phyloP scores from a whole-genome alignment of 176 grass and related monocot species.

The Typha latifolia region DNA sequence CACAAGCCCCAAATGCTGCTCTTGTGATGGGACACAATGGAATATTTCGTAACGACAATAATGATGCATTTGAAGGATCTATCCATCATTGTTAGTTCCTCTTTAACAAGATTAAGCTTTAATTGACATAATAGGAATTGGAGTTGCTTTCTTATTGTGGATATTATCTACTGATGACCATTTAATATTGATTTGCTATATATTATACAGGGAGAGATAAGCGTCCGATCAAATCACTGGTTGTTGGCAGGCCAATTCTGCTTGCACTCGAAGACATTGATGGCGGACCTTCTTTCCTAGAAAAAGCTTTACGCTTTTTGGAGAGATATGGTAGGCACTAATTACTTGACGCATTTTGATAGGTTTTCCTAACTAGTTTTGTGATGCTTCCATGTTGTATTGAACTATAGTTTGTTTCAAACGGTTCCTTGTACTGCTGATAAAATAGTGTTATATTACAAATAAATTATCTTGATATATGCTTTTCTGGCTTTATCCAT shows the following conservation, averaged over 20 bases:
- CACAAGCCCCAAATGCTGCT: conserved; percentile 95
- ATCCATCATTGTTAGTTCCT: conserved; percentile 24
- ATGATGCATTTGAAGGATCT: conserved; percentile 85
- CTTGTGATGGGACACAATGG: conserved; percentile 99
- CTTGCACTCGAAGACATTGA: conserved; percentile 99
- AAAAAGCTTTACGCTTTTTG: conserved; percentile 93
- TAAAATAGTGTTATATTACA: not conserved
- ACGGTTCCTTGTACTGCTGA: not conserved
- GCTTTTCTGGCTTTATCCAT: too few species aligned
- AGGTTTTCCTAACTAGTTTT: not conserved
- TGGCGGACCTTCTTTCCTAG: conserved; percentile 94
- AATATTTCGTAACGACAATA: conserved; percentile 85
- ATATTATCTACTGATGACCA: not conserved
- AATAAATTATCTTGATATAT: too few species aligned
- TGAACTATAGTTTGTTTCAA: not conserved
- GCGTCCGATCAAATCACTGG: conserved; percentile 70
- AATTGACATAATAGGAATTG: not conserved
- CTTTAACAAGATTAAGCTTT: not conserved
- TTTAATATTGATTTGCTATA: conserved; percentile 14
- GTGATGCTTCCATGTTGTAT: not conserved
- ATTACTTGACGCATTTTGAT: conserved; percentile 1
- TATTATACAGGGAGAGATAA: conserved; percentile 80
- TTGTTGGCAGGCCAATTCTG: conserved; percentile 94
- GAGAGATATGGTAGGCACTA: conserved; percentile 80
- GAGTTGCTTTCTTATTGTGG: conserved; percentile 3